Percentiles rank a stretch among this genome's conserved stretches.
Conservation (phyloP, 2,329 filamentous ascomycete genomes). For the Nannizzia gypsea region DNA sequence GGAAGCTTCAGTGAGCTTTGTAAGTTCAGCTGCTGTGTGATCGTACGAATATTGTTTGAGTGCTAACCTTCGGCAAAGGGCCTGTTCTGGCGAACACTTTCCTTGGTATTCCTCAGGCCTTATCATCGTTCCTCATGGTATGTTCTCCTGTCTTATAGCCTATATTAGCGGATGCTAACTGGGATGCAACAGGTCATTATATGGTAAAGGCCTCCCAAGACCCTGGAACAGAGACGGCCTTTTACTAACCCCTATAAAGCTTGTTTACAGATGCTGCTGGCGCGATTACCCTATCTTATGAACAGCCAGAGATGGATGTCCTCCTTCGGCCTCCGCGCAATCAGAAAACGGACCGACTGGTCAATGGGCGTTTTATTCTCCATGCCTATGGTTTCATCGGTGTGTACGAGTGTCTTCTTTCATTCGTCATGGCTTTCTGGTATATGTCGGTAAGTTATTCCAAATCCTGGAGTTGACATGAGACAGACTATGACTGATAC, state of each 20-base stretch:
- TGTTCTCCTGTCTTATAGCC: neutral
- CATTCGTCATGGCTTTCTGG: conserved; percentile 57
- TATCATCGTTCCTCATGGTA: conserved; percentile 59
- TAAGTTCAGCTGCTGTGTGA: conserved; percentile 6
- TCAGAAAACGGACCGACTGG: conserved; percentile 57
- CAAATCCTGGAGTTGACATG: conserved; percentile 11
- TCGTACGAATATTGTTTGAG: neutral
- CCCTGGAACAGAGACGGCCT: neutral
- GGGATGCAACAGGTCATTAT: conserved; percentile 42
- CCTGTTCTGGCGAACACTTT: conserved; percentile 61
- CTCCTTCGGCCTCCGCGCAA: conserved; percentile 57
- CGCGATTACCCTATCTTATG: conserved; percentile 62
- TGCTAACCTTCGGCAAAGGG: conserved; percentile 34
- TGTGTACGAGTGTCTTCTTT: conserved; percentile 47
- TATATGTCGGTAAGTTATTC: conserved; percentile 35
- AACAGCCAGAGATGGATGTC: conserved; percentile 64
- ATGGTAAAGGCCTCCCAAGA: conserved; percentile 32
- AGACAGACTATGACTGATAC: conserved; percentile 34
- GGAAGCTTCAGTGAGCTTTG: conserved; percentile 62
- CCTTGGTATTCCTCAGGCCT: conserved; percentile 61
- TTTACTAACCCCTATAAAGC: conserved; percentile 22
- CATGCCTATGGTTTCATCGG: conserved; percentile 64
- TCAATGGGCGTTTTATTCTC: conserved; percentile 59
- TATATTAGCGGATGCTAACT: neutral
- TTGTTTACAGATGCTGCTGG: conserved; percentile 66